Conservation (phyloP, 176 grass and related monocot species). For the Pontederia paniculata region DNA sequence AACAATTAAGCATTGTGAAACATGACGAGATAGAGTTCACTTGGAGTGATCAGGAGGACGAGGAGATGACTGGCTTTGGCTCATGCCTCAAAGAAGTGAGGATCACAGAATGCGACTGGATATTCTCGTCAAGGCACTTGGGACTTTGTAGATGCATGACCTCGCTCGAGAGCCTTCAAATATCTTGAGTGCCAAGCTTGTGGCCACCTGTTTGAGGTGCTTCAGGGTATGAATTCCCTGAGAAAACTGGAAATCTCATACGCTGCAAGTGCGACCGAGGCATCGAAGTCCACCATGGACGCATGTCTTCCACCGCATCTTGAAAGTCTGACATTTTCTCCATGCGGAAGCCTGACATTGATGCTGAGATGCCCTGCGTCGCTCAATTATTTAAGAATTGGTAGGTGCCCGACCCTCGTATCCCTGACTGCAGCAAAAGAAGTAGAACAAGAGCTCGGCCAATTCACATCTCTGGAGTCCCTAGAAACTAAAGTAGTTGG, state of each 20-base stretch:
- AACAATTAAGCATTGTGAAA: not conserved
- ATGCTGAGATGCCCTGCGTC: not conserved
- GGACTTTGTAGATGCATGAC: not conserved
- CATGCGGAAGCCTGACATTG: not conserved
- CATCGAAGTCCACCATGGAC: too few relatives aligned
- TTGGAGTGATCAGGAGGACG: not conserved
- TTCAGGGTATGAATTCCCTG: too few relatives aligned
- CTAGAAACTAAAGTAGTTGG: not conserved
- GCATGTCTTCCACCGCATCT: too few relatives aligned
- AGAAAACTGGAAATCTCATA: too few relatives aligned
- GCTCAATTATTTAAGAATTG: not conserved
- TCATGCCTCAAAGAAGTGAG: too few relatives aligned
- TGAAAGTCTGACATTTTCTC: too few relatives aligned
- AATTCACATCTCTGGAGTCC: not conserved
- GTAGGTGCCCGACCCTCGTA: too few relatives aligned
- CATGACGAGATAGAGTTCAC: not conserved
- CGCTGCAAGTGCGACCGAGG: too few relatives aligned
- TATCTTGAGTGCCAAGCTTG: too few relatives aligned
- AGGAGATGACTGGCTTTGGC: not conserved
- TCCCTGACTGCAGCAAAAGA: not conserved
- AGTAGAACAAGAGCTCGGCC: not conserved
- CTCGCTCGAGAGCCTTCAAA: not conserved
- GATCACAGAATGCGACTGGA: too few relatives aligned
- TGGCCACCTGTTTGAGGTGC: too few relatives aligned
- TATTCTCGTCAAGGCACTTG: too few relatives aligned